Evolutionary conservation across 2,329 filamentous ascomycete genomes (phyloP), one percentile per base, ranked within the genome.

Genomic region (Fusarium transvaalense): DNA sequence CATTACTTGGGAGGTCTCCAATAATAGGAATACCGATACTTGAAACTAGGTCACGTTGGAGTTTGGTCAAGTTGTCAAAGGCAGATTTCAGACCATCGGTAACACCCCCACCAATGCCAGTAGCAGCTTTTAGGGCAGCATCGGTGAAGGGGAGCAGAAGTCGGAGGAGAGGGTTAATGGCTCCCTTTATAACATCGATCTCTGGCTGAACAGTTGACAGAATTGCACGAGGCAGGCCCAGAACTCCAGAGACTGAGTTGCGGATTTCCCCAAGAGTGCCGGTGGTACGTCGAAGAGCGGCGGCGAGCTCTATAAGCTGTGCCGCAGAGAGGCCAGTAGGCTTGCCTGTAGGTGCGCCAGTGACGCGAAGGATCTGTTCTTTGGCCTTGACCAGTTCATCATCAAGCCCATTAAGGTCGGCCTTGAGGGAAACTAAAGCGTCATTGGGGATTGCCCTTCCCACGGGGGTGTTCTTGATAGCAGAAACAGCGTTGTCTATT

Each of bases 321-420:
- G 37, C 10, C 21, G 34, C 10, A 2, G 55, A 54, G 10, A 69
- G 19, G 6, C 46, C 51, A 14, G 43, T 25, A 46, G 39, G 1
- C 1, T 42, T 68, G 17, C 67, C 67, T 9, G 12, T 51, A 21
- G 67, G 43, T 4, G 54, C 67, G 1, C 51, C 68, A 10, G 67
- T 69, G 29, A 68, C 62, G 3, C 19, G 14, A 19, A 55, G 37
- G 34, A 69, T 67, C 5, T 9, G 10, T 1, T 4, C 19, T 6
- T 62, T 64, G 5, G 67, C 56, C 13, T 1, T 1, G 7, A 9
- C 12, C 3, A 70, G 4, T 10, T 54, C 63, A 2, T 42, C 6
- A 4, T 1, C 14, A 12, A 69, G 64, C 3, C 25, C 55, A 17
- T 68, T 5, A 9, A 45, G 35, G 5, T 52, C 68, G 29, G 63